phyloP scores from a whole-genome alignment of 352 stramenopile genomes.

The Globisporangium apiculatum region DNA sequence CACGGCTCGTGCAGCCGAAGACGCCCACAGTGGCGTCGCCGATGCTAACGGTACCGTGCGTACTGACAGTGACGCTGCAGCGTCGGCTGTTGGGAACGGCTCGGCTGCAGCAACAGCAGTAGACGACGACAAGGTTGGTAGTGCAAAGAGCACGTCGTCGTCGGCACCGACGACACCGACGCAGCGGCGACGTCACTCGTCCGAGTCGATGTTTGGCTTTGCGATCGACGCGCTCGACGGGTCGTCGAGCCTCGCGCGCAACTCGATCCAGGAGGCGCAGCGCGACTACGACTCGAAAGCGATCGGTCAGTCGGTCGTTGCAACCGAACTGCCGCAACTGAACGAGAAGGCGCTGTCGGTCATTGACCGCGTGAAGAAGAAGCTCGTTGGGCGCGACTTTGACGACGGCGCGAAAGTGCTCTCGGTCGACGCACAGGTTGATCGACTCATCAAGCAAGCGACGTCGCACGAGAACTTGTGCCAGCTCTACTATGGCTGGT shows the following conservation, averaged over 20 bases:
- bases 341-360: constrained; percentile 93
- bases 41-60: not conserved
- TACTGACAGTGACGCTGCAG: no score
- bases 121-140: constrained; percentile 34
- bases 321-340: constrained; percentile 66
- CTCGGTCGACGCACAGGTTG: constrained; percentile 91
- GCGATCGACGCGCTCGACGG: constrained; percentile 55
- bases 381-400: constrained; percentile 98
- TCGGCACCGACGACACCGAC: constrained; percentile 20
- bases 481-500: constrained; percentile 99
- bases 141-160: constrained; percentile 57
- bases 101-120: not conserved
- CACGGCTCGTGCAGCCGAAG: constrained; percentile 13
- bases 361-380: constrained; percentile 98
- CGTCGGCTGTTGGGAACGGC: no score
- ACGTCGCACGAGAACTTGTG: constrained; percentile 99
- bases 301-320: constrained; percentile 47
- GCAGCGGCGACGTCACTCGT: constrained; percentile 51
- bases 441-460: constrained; percentile 97
- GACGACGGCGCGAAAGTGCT: constrained; percentile 76
- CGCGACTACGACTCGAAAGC: constrained; percentile 47
- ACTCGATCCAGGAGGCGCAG: constrained; percentile 57
- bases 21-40: constrained; percentile 2
- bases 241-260: constrained; percentile 38
- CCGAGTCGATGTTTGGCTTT: constrained; percentile 54